Evolutionary conservation across 805 yeast genomes (phyloP), one percentile per base, ranked within the genome.

Genomic region (Komagataella populi): DNA sequence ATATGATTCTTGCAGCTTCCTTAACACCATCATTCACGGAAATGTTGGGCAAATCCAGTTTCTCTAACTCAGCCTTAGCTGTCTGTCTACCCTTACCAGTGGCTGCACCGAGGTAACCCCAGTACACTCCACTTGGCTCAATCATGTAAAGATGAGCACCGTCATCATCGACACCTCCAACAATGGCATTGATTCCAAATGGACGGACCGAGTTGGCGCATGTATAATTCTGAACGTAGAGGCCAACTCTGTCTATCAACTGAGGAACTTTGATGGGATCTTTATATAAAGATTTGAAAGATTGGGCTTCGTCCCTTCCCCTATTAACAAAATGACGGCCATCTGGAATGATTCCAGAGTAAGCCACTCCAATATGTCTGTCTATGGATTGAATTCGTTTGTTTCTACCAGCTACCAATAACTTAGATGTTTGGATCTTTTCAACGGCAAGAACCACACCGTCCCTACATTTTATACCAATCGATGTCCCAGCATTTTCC

Each of bases 401-500:
- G 73, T 93, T 93, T 58, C 84, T 86, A 48, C 86, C 86, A 16
- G 96, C 95, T 14, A 85, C 96, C 54, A 93, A 73, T 57, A 93
- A 72, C 65, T 89, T 90, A 46, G 98, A 89, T 49, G 83, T 74
- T 59, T 89, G 77, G 61, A 90, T 76, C 70, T 91, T 93, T 68
- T 93, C 99, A n/a, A 88, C 95, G 14, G 98, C 99, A 57, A 93
- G 77, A n/a, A 93, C 96, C 43, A 93, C 77, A 51, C 99, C 99
- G 64, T 91, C 98, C 60, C 79, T 78, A 70, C 86, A 88, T 64
- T 87, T 86, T 64, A 93, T 83, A 45, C 97, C 99, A 59, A 93
- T 75, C 18, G 97, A 83, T 0, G 99, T 93, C 8, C 96, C 95
- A 49, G 96, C 96, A 62, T 89, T 90, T 68, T 93, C 99, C 2